Evolutionary conservation across 139 green algal species (phyloP).

Genomic region (Chlamydomonas schloesseri): DNA sequence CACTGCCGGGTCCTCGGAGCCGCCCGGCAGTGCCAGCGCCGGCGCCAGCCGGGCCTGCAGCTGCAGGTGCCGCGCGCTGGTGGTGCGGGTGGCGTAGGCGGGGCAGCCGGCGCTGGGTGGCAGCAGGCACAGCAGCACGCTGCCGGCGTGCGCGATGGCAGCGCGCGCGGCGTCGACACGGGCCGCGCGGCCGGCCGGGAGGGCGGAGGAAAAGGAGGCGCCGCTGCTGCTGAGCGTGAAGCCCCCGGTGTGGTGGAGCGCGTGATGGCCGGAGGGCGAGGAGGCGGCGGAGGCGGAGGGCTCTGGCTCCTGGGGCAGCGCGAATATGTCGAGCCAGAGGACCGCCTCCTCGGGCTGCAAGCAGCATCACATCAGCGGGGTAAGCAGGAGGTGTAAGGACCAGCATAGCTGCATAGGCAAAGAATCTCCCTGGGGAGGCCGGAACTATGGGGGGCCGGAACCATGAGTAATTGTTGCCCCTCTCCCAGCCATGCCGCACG

Average conservation of each 20-base stretch:
- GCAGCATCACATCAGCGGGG: neutral
- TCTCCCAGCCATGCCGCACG: neutral
- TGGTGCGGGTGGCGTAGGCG: neutral
- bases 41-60: neutral
- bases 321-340: neutral
- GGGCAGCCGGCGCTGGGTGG: neutral
- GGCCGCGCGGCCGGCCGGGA: neutral
- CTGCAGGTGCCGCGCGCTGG: neutral
- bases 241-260: neutral
- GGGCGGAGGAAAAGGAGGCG: neutral
- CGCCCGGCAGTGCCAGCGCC: neutral
- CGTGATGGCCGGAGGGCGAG: neutral
- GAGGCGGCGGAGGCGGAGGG: neutral
- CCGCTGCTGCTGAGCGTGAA: neutral
- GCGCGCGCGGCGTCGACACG: neutral
- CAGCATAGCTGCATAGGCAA: too few species aligned
- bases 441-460: neutral
- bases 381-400: neutral
- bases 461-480: neutral
- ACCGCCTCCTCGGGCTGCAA: neutral
- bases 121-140: slow-evolving; percentile 1
- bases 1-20: neutral
- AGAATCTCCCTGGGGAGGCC: too few species aligned
- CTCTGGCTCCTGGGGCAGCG: neutral
- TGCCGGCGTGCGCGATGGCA: neutral